phyloP scores from a whole-genome alignment of 2,329 filamentous ascomycete species.

The Xylariaceae sp. region DNA sequence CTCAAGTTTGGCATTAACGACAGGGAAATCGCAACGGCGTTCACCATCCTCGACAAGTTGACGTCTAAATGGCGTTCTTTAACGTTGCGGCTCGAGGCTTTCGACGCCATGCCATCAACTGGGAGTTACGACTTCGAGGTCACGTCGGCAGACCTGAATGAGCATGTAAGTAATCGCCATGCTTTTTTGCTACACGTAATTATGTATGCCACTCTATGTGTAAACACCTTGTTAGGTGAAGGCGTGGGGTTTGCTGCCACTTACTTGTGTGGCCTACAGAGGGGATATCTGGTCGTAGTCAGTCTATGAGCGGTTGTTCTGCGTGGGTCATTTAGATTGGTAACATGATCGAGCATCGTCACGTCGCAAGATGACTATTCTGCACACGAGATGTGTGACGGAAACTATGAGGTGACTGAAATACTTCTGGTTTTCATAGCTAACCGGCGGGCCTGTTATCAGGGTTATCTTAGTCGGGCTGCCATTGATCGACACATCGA shows the following conservation, averaged over 20 bases:
- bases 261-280: background rate
- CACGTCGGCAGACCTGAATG: constrained; percentile 67
- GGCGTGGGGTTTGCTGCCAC: too few species aligned
- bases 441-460: constrained; percentile 6
- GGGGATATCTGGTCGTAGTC: background rate
- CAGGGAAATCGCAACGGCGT: constrained; percentile 53
- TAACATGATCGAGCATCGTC: too few species aligned
- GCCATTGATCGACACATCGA: constrained; percentile 81
- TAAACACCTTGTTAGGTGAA: too few species aligned
- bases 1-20: constrained; percentile 65
- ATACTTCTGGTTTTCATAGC: background rate
- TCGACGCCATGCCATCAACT: constrained; percentile 15
- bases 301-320: background rate
- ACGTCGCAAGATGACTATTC: background rate
- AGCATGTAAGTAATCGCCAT: constrained; percentile 32
- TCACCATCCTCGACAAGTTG: constrained; percentile 53
- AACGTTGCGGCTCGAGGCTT: constrained; percentile 25
- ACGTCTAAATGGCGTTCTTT: constrained; percentile 58
- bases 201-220: too few species aligned
- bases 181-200: background rate
- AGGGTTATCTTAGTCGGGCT: constrained; percentile 78
- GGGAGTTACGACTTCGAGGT: constrained; percentile 12
- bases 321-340: too few species aligned
- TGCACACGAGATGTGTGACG: background rate
- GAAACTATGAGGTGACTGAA: background rate